Evolutionary conservation across 345 rosid species (phyloP), one percentile per base, ranked within the genome.

Genomic region (Erysimum cheiranthoides): DNA sequence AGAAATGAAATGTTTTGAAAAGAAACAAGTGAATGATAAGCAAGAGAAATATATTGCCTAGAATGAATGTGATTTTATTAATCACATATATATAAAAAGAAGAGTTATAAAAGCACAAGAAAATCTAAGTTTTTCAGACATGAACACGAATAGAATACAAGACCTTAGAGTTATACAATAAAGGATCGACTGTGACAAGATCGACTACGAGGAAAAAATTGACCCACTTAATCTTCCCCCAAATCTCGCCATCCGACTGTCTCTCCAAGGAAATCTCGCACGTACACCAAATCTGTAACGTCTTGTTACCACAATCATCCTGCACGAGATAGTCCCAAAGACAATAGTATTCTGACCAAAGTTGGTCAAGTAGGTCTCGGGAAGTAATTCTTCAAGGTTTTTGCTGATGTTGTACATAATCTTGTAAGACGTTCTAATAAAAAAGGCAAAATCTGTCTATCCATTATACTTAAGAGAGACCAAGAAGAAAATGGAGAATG

Each of bases 321-420:
- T 17, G 25, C 25, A 21, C 32, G 49, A 31, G 74, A 51, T 28
- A 56, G 51, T 87, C 93, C 97, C 91, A 86, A 85, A 83, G 71
- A 91, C 88, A 62, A 81, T 53, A 82, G 87, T 53, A 36, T 89
- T 91, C 38, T 88, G 89, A 1, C 92, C 92, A 64, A 28, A 47
- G 3, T n/a, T 46, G 56, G 5, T 46, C 25, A 64, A 4, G 30
- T 11, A 16, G 13, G 8, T 11, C 45, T 5, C 9, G 0, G 4
- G 9, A 5, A 35, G 45, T 6, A 36, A 17, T 3, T 59, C 30
- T 35, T 59, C n/a, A 59, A 59, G 4, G 28, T 6, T 39, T 17
- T 10, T 3, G 5, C 9, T 36, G 3, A 17, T 59, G 17, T 59
- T 36, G 5, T 5, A 3, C 45, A 35, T 17, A 0, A 17, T 30